Percentiles rank a stretch among this genome's conserved stretches.
Evolutionary conservation across 2,329 filamentous ascomycete genomes (phyloP).

Genomic region (Claviceps pazoutovae): DNA sequence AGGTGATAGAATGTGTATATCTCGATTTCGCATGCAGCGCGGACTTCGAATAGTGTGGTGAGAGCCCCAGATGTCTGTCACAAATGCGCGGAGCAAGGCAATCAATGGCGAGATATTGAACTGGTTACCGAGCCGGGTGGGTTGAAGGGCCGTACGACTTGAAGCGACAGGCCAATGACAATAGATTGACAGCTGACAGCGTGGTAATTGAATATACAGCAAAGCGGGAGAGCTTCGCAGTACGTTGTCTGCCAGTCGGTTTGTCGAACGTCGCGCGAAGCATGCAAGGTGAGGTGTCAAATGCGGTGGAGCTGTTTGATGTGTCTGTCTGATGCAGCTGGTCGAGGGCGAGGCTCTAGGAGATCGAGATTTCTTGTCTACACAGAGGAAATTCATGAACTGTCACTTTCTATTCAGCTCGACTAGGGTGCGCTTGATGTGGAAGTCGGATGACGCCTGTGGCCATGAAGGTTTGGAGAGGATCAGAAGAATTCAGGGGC

Average conservation of each 20-base stretch:
- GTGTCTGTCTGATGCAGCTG: slow-evolving; percentile 1
- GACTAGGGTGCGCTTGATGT: neutral
- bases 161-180: neutral
- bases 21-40: neutral
- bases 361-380: neutral
- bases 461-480: neutral
- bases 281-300: slow-evolving; percentile 13
- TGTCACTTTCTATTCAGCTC: too few relatives aligned
- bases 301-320: slow-evolving; percentile 5
- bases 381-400: too few relatives aligned
- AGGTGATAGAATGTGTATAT: neutral
- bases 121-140: neutral
- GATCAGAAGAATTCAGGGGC: neutral
- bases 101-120: neutral
- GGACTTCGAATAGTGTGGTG: neutral
- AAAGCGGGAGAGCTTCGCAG: neutral
- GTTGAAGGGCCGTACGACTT: neutral
- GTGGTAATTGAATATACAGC: neutral
- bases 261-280: slow-evolving; percentile 3
- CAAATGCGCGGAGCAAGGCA: neutral
- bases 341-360: neutral
- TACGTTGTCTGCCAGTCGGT: neutral
- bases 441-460: neutral
- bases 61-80: neutral
- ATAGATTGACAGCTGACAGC: neutral